Evolutionary conservation across 1,284 basidiomycete species (phyloP).

Genomic region (Fistulinella cinereoalba): DNA sequence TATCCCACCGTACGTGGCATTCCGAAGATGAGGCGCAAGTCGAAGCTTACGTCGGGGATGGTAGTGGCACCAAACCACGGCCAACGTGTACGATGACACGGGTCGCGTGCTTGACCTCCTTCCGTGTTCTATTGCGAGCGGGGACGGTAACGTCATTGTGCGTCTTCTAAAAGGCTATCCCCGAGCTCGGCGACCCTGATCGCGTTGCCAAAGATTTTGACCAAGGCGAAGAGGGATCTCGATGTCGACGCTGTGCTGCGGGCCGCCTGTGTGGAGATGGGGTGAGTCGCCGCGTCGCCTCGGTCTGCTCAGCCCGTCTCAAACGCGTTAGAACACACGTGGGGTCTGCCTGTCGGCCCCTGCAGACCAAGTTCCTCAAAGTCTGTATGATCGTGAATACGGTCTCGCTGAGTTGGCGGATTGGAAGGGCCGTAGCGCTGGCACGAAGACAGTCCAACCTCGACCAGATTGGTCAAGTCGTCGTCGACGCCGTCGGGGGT

Average conservation of each 20-base stretch:
- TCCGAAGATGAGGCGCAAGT: conserved; percentile 1
- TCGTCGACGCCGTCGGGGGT: conserved; percentile 49
- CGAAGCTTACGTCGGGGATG: neutral
- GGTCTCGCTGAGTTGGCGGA: conserved; percentile 56
- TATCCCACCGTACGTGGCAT: conserved; percentile 29
- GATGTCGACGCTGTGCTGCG: conserved; percentile 36
- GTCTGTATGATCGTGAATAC: conserved; percentile 46
- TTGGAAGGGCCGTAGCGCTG: conserved; percentile 49
- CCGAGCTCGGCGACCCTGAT: conserved; percentile 13
- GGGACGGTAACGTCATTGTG: conserved; percentile 39
- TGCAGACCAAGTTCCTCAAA: conserved; percentile 31
- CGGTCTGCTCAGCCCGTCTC: neutral
- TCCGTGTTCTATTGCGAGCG: conserved; percentile 36
- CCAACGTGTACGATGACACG: conserved; percentile 37
- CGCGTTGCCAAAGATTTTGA: conserved; percentile 32
- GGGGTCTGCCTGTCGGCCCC: conserved; percentile 42
- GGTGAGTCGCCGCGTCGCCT: conserved; percentile 24
- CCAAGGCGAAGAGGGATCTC: conserved; percentile 31
- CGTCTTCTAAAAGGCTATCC: conserved; percentile 5
- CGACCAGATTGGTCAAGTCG: conserved; percentile 45
- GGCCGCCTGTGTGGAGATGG: conserved; percentile 43
- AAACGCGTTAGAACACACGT: conserved; percentile 30
- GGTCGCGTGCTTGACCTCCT: conserved; percentile 33
- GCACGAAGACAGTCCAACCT: conserved; percentile 43
- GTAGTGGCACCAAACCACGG: conserved; percentile 39